Conservation (phyloP, 371 early-diverging fungal species). For the Mucor irregularis region DNA sequence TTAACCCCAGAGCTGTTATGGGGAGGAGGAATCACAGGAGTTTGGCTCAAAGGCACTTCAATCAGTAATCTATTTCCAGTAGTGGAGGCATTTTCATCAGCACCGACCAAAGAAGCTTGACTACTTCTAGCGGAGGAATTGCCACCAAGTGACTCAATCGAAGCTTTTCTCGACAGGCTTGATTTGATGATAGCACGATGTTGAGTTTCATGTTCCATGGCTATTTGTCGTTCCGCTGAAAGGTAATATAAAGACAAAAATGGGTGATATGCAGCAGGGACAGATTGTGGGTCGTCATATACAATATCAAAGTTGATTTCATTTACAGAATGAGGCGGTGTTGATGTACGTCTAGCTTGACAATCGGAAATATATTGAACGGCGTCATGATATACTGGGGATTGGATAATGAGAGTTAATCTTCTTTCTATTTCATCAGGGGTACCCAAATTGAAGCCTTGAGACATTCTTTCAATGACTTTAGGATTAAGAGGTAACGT, state of each 20-base stretch:
- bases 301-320: slow-evolving; percentile 9
- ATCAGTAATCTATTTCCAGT: slow-evolving; percentile 13
- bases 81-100: slow-evolving; percentile 7
- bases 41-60: slow-evolving; percentile 23
- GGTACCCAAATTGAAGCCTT: slow-evolving; percentile 83
- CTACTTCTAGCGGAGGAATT: slow-evolving; percentile 38
- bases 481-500: slow-evolving; percentile 66
- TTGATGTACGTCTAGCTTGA: slow-evolving; percentile 5
- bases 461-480: slow-evolving; percentile 75
- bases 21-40: slow-evolving; percentile 6
- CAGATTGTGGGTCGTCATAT: slow-evolving; percentile 46
- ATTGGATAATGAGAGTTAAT: slow-evolving; percentile 57
- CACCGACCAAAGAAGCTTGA: slow-evolving; percentile 33
- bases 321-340: slow-evolving; percentile 4
- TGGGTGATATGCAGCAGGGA: slow-evolving; percentile 62
- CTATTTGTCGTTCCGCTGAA: slow-evolving; percentile 72
- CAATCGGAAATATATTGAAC: slow-evolving; percentile 18
- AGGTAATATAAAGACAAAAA: slow-evolving; percentile 84
- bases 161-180: slow-evolving; percentile 37
- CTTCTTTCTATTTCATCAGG: slow-evolving; percentile 66
- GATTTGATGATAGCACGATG: slow-evolving; percentile 8
- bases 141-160: slow-evolving; percentile 37
- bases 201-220: slow-evolving; percentile 39
- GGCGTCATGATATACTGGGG: slow-evolving; percentile 35
- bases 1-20: slow-evolving; percentile 4